Percentiles rank a stretch among this genome's conserved stretches.
phyloP scores from a whole-genome alignment of 495 filamentous ascomycete genomes.

The Sphaerosporella brunnea region DNA sequence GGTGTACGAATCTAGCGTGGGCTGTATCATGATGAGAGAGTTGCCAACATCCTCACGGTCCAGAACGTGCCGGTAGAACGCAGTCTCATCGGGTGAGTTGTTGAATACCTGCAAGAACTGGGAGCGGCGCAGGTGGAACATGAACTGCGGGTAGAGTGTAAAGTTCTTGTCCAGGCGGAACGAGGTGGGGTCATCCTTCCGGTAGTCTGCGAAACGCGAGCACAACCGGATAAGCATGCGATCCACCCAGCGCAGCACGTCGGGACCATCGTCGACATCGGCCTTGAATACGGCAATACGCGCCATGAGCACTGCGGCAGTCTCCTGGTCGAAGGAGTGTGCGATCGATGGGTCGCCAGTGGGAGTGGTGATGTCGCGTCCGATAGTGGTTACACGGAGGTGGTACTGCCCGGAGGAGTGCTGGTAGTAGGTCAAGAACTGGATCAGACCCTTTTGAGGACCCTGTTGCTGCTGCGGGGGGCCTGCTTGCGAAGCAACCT shows the following conservation, averaged over 20 bases:
- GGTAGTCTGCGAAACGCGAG: conserved; percentile 92
- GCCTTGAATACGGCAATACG: conserved; percentile 98
- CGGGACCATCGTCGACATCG: conserved; percentile 96
- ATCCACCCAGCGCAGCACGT: conserved; percentile 96
- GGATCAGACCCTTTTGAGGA: conserved; percentile 87
- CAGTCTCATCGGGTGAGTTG: conserved; percentile 96
- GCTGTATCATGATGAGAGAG: conserved; percentile 97
- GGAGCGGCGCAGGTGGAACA: conserved; percentile 94
- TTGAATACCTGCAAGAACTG: conserved; percentile 99
- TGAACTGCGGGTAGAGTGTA: conserved; percentile 96
- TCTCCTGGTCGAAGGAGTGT: conserved; percentile 97
- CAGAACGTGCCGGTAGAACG: conserved; percentile 92
- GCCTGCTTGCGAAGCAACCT: conserved; percentile 87
- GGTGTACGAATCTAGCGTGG: conserved; percentile 91
- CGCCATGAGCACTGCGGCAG: conserved; percentile 94
- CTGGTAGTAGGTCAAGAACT: conserved; percentile 98
- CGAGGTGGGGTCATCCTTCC: conserved; percentile 94
- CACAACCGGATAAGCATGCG: conserved; percentile 96
- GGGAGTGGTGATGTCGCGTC: conserved; percentile 78
- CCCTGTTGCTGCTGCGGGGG: conserved; percentile 70
- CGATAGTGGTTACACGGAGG: conserved; percentile 84
- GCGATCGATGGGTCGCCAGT: conserved; percentile 94
- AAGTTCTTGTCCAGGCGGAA: conserved; percentile 99
- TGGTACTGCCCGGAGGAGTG: conserved; percentile 93
- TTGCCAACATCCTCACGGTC: conserved; percentile 96